Evolutionary conservation across 495 filamentous ascomycete genomes (phyloP), one percentile per base, ranked within the genome.

Genomic region (Clohesyomyces aquaticus): DNA sequence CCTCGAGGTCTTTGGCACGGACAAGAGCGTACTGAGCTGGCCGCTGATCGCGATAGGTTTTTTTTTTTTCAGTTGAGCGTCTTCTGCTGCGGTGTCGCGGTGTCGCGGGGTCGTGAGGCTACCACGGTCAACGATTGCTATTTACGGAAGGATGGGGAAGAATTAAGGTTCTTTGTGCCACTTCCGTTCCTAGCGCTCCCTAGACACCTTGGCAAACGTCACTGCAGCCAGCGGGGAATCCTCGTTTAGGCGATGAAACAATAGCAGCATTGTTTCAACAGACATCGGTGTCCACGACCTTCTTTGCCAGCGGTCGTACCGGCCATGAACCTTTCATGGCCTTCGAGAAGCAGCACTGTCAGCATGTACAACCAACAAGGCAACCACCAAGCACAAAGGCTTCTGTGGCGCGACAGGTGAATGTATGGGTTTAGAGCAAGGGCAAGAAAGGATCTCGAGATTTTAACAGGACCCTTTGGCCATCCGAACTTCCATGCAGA

Each of bases 121-220:
- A 38, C 32, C 32, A 38, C 14, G 32, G 32, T 38, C 6, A 14
- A 6, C 14, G 32, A 38, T 38, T n/a, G 32, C 32, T 38, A 38
- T 38, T 38, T 38, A 38, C 6, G 6, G 32, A 38, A 38, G 32
- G 14, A 38, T 14, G 32, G 14, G n/a, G 22, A 48, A 48, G 18
- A 48, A n/a, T n/a, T 48, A 48, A 48, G 45, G 45, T 48, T 48
- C 6, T n/a, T 8, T 48, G 45, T 48, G 45, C 45, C 45, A 48
- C 45, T 19, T 19, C 32, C 32, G 32, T 14, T 38, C 32, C 32
- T 38, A 6, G 32, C 32, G 6, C 32, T 6, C 6, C 32, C 32
- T 38, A 38, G n/a, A 38, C 32, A 6, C 32, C 32, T 38, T 38
- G 32, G 32, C 32, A 38, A 38, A 38, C 32, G 32, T 38, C 32